phyloP scores from a whole-genome alignment of 352 stramenopile genomes.

The Pythium guiyangense region DNA sequence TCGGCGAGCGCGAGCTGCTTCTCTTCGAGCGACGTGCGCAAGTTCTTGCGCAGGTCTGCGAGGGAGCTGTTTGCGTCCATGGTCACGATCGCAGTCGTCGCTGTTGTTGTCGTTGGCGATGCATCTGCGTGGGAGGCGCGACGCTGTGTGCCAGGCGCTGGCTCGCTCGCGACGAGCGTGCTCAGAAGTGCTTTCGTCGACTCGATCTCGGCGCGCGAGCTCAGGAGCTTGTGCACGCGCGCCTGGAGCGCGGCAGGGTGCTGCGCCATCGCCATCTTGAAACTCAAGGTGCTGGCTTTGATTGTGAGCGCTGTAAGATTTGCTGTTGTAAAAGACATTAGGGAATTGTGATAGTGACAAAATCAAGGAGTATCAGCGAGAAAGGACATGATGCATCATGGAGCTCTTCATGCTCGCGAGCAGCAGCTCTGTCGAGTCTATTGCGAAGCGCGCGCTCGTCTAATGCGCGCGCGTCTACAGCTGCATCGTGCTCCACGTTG shows the following conservation, averaged over 20 bases:
- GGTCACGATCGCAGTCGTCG: constrained; percentile 18
- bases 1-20: constrained; percentile 54
- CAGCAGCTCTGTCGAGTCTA: no score
- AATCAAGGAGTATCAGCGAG: no score
- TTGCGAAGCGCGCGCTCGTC: no score
- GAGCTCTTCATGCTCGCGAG: no score
- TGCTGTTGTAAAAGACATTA: no score
- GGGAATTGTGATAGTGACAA: no score
- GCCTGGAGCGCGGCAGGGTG: constrained; percentile 25
- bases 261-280: no score
- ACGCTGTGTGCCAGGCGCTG: not conserved
- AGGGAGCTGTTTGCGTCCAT: constrained; percentile 26
- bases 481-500: constrained; percentile 52
- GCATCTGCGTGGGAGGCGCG: not conserved
- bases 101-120: not conserved
- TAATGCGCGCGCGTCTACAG: constrained; percentile 26
- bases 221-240: constrained; percentile 61
- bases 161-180: constrained; percentile 38
- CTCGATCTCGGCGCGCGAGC: constrained; percentile 56
- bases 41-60: constrained; percentile 33
- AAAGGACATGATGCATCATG: no score
- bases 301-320: no score
- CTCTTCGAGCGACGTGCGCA: constrained; percentile 42
- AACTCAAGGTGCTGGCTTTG: no score
- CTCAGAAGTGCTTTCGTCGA: constrained; percentile 50